Conservation (phyloP, 768 basidiomycete species). For the Naganishia onofrii region DNA sequence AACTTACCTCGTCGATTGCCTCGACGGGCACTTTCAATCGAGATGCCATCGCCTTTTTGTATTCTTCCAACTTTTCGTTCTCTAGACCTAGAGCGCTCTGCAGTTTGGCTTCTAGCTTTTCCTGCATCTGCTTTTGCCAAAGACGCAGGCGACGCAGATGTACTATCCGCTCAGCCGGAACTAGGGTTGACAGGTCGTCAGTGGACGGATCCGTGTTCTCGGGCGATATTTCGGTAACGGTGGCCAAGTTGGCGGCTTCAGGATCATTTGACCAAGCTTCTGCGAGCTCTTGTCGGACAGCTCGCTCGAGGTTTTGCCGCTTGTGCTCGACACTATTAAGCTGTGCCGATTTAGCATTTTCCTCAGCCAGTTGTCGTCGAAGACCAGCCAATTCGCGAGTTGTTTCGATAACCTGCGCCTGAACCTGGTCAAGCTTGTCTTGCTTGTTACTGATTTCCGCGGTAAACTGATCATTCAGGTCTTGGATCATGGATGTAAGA, state of each 20-base stretch:
- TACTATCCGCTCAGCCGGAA: background rate
- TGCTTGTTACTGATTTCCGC: constrained; percentile 81
- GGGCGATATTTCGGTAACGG: background rate
- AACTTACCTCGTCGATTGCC: constrained; percentile 81
- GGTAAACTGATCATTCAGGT: constrained; percentile 72
- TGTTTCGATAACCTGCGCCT: constrained; percentile 79
- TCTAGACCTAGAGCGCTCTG: constrained; percentile 71
- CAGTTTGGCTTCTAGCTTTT: constrained; percentile 68
- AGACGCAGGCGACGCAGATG: constrained; percentile 67
- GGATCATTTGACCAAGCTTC: background rate
- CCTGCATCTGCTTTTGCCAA: constrained; percentile 80
- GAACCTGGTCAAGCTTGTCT: constrained; percentile 79
- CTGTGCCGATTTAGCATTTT: constrained; percentile 18
- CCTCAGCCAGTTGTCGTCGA: constrained; percentile 67
- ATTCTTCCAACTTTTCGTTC: constrained; percentile 85
- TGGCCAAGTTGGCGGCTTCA: background rate
- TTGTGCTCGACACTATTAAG: constrained; percentile 12
- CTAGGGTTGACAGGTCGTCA: constrained; percentile 2
- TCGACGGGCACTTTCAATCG: constrained; percentile 83
- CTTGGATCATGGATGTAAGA: constrained; percentile 79
- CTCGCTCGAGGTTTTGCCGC: constrained; percentile 19
- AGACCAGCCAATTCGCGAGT: constrained; percentile 88
- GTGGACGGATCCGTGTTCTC: background rate
- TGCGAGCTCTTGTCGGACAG: background rate
- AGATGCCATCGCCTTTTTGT: constrained; percentile 83